phyloP scores from a whole-genome alignment of 441 rosid species.

The Adansonia madagascariensis region DNA sequence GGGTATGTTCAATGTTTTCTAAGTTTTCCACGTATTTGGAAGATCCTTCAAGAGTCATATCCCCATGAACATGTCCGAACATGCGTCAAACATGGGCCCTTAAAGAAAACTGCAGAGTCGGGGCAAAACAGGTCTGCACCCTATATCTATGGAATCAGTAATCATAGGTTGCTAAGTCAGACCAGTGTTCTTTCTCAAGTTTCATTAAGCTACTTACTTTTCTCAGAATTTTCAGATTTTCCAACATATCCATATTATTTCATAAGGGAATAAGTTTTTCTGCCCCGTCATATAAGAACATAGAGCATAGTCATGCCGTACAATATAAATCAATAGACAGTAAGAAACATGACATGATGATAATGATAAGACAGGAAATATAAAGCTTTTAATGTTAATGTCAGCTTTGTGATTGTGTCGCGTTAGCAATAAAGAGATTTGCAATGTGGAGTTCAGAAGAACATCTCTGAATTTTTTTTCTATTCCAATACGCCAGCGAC shows the following conservation, averaged over 20 bases:
- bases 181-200: neutral
- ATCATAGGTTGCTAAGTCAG: neutral
- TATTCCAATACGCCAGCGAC: neutral
- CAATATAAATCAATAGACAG: too few species aligned
- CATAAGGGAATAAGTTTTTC: neutral
- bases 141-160: neutral
- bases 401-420: neutral
- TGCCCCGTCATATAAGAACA: too few species aligned
- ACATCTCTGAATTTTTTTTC: neutral
- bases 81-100: too few species aligned
- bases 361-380: neutral
- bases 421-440: neutral
- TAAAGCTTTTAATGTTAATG: neutral
- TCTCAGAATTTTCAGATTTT: neutral
- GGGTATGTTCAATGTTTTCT: too few species aligned
- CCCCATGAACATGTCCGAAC: too few species aligned
- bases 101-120: too few species aligned
- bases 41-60: too few species aligned
- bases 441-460: neutral
- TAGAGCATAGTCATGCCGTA: too few species aligned
- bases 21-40: too few species aligned
- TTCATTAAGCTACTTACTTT: neutral
- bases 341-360: too few species aligned
- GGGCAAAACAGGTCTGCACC: too few species aligned
- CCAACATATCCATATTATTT: neutral